These are phyloP conservation scores for Porphyrellus cyaneotinctus DNA, from an alignment of 768 basidiomycete species.

Conservation along the genomic window DNA sequence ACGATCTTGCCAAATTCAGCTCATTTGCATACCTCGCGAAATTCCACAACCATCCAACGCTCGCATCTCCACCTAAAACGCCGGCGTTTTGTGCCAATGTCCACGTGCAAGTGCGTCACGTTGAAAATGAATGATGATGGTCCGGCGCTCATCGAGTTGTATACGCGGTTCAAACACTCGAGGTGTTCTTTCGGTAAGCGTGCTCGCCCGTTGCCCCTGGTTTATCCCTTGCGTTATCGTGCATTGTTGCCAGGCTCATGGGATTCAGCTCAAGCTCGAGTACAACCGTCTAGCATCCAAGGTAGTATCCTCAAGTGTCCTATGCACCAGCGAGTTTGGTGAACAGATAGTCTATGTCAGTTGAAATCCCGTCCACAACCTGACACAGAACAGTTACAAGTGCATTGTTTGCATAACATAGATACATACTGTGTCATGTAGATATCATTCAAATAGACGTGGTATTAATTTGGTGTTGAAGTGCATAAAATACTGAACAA, in stretches of 20 bases:
- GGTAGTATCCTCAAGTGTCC: no score
- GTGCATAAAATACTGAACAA: no score
- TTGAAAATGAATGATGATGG: conserved; percentile 88
- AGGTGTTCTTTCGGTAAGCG: conserved; percentile 70
- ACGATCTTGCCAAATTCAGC: conserved; percentile 80
- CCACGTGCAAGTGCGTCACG: conserved; percentile 63
- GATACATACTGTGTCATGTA: no score
- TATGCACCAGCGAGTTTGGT: no score
- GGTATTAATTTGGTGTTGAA: no score
- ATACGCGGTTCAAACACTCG: conserved; percentile 74
- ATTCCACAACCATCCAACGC: conserved; percentile 48
- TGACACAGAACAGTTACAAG: no score
- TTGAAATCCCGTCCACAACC: no score
- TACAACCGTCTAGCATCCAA: conserved; percentile 94
- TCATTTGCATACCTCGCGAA: conserved; percentile 83
- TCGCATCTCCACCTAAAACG: conserved; percentile 4
- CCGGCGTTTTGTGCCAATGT: conserved; percentile 4
- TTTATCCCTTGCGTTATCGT: background rate
- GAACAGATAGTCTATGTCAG: no score
- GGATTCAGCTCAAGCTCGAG: conserved; percentile 89
- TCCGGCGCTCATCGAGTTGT: conserved; percentile 78
- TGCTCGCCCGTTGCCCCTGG: background rate
- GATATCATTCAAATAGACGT: no score
- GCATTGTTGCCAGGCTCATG: conserved; percentile 58
- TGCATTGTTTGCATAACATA: no score